A percentile compares a stretch with the other conserved stretches of the same genome.
These are phyloP conservation scores for Chenopodium formosanum DNA, from an alignment of 148 eudicot species.

Conservation along the genomic window DNA sequence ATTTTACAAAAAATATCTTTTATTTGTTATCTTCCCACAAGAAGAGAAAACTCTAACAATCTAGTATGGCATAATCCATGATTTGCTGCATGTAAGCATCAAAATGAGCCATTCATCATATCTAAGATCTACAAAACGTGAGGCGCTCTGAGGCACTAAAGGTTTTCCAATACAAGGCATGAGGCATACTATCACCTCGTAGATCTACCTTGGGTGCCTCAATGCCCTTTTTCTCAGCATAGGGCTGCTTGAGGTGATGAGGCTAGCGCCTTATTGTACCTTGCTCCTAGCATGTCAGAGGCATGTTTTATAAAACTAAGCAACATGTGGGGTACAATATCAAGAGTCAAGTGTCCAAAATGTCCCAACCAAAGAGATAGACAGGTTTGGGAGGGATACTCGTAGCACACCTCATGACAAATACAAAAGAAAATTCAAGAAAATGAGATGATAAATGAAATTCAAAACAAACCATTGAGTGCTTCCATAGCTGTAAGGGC, in stretches of 20 bases:
- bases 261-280: neutral
- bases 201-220: neutral
- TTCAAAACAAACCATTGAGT: conserved; percentile 64
- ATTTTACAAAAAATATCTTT: neutral
- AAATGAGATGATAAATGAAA: neutral
- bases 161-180: neutral
- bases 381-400: neutral
- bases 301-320: neutral
- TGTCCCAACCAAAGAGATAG: neutral
- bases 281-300: too few species aligned
- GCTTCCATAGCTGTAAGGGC: conserved; percentile 95
- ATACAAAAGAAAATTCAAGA: neutral
- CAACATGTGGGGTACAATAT: neutral
- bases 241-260: neutral
- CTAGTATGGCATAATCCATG: neutral
- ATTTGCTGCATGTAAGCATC: neutral
- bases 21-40: neutral
- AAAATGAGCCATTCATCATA: neutral
- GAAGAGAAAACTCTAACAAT: neutral
- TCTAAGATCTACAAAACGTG: neutral
- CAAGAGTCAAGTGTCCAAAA: neutral
- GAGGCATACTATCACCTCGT: neutral
- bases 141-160: neutral
- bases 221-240: neutral
- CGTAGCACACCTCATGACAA: neutral